phyloP scores from a whole-genome alignment of 441 rosid genomes.

The Kokia cookei region DNA sequence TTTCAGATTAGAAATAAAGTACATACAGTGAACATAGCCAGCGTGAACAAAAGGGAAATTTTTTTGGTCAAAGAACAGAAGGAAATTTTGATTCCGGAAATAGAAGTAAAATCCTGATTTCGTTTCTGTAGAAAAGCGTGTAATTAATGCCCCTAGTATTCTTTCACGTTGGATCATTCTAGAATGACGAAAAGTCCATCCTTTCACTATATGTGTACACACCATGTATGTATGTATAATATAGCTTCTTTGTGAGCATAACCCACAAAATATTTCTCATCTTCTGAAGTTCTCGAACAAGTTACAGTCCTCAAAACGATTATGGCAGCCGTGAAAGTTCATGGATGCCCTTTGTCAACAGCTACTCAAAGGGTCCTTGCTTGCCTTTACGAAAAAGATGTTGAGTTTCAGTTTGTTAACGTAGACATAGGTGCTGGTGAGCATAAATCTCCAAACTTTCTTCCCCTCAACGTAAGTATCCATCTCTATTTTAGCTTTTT shows the following conservation, averaged over 20 bases:
- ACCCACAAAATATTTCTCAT: not conserved
- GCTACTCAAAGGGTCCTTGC: conserved; percentile 48
- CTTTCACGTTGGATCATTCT: not conserved
- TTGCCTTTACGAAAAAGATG: conserved; percentile 50
- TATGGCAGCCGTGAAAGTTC: conserved; percentile 42
- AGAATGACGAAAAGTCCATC: not conserved
- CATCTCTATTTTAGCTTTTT: not conserved
- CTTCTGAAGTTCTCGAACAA: not conserved
- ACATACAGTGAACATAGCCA: too few relatives aligned
- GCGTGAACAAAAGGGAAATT: too few relatives aligned
- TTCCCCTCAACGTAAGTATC: conserved; percentile 48
- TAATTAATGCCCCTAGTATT: not conserved
- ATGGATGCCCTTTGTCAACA: conserved; percentile 42
- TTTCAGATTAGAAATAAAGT: too few relatives aligned
- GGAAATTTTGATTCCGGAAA: too few relatives aligned
- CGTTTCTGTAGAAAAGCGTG: too few relatives aligned
- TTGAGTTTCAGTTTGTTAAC: conserved; percentile 45
- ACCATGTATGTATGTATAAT: too few relatives aligned
- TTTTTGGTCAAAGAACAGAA: too few relatives aligned
- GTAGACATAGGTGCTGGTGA: conserved; percentile 45
- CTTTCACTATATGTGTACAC: not conserved
- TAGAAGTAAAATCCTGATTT: too few relatives aligned
- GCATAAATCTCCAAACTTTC: conserved; percentile 47
- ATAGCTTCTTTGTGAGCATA: too few relatives aligned
- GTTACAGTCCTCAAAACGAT: not conserved